phyloP scores from a whole-genome alignment of 768 basidiomycete species.

The Boletales sp. region DNA sequence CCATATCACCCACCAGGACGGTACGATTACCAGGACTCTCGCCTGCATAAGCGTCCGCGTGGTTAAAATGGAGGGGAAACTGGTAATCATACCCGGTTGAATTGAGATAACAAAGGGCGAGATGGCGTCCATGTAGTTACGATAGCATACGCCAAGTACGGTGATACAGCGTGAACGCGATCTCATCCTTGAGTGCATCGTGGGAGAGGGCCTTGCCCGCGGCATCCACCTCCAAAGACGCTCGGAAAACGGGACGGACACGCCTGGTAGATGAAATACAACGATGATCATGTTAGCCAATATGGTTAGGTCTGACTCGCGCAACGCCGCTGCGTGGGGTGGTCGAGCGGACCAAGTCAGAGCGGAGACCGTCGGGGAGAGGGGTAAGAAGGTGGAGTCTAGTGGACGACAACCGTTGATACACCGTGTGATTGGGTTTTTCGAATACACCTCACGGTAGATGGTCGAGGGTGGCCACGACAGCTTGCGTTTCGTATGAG shows the following conservation, averaged over 20 bases:
- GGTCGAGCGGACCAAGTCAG: conserved; percentile 95
- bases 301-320: conserved; percentile 57
- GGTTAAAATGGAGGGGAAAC: conserved; percentile 84
- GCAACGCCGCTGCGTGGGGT: conserved; percentile 66
- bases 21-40: conserved; percentile 64
- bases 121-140: conserved; percentile 51
- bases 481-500: conserved; percentile 83
- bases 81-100: conserved; percentile 72
- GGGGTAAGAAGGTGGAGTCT: conserved; percentile 96
- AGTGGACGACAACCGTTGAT: conserved; percentile 91
- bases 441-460: conserved; percentile 59
- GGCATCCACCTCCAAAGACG: conserved; percentile 54
- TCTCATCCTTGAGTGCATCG: conserved; percentile 54
- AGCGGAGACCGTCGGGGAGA: conserved; percentile 74
- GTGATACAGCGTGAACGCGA: conserved; percentile 66
- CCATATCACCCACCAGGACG: conserved; percentile 92
- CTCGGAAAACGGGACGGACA: conserved; percentile 60
- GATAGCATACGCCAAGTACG: conserved; percentile 61
- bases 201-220: conserved; percentile 44
- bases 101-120: conserved; percentile 75
- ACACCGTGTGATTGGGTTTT: conserved; percentile 74
- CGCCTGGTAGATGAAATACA: conserved; percentile 79
- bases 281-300: conserved; percentile 81
- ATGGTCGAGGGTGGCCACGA: conserved; percentile 87
- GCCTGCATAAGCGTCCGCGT: conserved; percentile 84